Evolutionary conservation across 1,139 yeast genomes (phyloP), one percentile per base, ranked within the genome.

Genomic region (Candida smagusa): DNA sequence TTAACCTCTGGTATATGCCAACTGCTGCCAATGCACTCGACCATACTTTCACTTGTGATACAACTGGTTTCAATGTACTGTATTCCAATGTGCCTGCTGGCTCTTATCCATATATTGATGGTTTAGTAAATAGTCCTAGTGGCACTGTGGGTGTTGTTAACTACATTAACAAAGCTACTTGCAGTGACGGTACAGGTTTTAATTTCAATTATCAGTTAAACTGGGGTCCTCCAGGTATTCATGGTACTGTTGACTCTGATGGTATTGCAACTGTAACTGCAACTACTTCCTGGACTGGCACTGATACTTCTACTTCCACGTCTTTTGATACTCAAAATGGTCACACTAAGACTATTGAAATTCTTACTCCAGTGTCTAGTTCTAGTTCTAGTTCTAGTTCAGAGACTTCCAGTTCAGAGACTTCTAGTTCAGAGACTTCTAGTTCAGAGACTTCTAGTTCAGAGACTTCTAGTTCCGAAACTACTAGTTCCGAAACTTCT

Each of bases 51-150:
- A 12, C 12, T 7, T 27, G 29, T 12, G 6, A 9, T 4, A 12
- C 12, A 8, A 6, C 9, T 8, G 16, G 13, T 0, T 44, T 42
- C 33, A 26, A 34, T 1, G 41, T 56, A 4, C 34, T 35, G 7
- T 62, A 53, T 41, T 11, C 28, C 2, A 51, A 54, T 35, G 37
- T 62, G 27, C 65, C 68, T 2, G 57, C 61, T 3, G 68, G 66
- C 4, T 59, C 47, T 41, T 48, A 64, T 26, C 62, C 63, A 7
- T 63, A 51, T 41, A 40, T 63, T 28, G 59, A 50, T 6, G 3
- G 9, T 27, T 9, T 8, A 27, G 37, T 24, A 12, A 12, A 32
- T 9, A 37, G 16, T n/a, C 26, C 31, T 11, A 24, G 30, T 12
- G 40, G 37, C 11, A 13, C 19, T 22, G 35, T 9, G 9, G 22